Percentiles rank a stretch among this genome's conserved stretches.
Evolutionary conservation across 164 flowering plant genomes (phyloP).

Genomic region (Liquidambar formosana): DNA sequence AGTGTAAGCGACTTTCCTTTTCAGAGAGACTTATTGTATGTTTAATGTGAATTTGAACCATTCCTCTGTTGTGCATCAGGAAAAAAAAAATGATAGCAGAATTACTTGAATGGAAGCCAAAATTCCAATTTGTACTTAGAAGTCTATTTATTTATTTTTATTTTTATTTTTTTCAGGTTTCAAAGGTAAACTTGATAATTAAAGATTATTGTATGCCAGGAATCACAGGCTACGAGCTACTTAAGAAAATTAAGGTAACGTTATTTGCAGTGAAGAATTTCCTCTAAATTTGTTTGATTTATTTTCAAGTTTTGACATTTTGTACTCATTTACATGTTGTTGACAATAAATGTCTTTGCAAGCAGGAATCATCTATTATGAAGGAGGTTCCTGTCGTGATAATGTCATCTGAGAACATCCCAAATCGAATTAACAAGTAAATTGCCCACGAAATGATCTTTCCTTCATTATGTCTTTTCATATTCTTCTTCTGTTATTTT

Average conservation of each 20-base stretch:
- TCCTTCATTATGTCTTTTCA: not conserved
- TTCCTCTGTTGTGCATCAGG: no score
- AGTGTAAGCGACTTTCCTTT: constrained; percentile 12
- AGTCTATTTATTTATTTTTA: not conserved
- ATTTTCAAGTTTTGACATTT: no score
- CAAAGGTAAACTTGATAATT: constrained; percentile 64
- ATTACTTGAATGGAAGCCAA: no score
- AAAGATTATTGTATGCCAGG: constrained; percentile 91
- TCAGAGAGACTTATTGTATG: not conserved
- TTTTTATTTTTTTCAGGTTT: constrained; percentile 25
- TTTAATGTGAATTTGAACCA: no score
- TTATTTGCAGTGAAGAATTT: no score
- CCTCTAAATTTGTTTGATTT: not conserved
- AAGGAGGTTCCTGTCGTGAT: constrained; percentile 83
- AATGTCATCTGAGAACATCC: constrained; percentile 79
- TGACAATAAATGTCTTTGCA: not conserved
- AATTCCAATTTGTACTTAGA: not conserved
- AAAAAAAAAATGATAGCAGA: no score
- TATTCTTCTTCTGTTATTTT: not conserved
- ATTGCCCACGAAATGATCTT: not conserved
- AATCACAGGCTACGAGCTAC: constrained; percentile 86
- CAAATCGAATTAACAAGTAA: constrained; percentile 65
- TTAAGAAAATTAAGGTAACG: constrained; percentile 70
- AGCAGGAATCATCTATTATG: constrained; percentile 64
- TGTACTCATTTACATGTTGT: no score